These are phyloP conservation scores for Lachancea thermotolerans DNA, from an alignment of 805 yeast genomes.

Conservation along the genomic window DNA sequence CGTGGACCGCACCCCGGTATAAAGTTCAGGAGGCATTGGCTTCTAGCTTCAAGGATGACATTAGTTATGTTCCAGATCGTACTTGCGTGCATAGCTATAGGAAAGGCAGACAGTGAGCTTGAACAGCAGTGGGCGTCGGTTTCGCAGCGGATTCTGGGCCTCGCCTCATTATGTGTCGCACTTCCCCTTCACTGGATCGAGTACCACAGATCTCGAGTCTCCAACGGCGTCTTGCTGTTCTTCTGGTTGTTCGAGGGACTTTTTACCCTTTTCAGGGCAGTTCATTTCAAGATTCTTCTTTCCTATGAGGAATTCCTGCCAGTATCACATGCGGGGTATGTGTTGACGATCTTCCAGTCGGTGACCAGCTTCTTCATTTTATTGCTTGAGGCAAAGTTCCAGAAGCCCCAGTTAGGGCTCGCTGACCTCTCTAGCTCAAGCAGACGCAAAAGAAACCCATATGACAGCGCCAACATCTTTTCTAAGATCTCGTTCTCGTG, in stretches of 20 bases:
- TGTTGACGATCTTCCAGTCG: slow-evolving; percentile 30
- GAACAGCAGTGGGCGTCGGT: slow-evolving; percentile 17
- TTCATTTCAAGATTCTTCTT: slow-evolving; percentile 34
- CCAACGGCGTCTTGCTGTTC: slow-evolving; percentile 61
- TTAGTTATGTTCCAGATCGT: slow-evolving; percentile 30
- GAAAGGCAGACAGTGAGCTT: slow-evolving; percentile 13
- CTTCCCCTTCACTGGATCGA: slow-evolving; percentile 62
- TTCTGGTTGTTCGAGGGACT: slow-evolving; percentile 64
- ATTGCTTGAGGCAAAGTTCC: slow-evolving; percentile 35
- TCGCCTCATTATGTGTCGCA: slow-evolving; percentile 42
- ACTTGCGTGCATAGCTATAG: slow-evolving; percentile 19
- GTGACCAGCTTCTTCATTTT: slow-evolving; percentile 30
- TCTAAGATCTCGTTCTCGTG: slow-evolving; percentile 77
- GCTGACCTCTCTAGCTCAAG: slow-evolving; percentile 32
- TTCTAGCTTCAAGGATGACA: slow-evolving; percentile 29
- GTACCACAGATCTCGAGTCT: slow-evolving; percentile 54
- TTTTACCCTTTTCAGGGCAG: slow-evolving; percentile 40
- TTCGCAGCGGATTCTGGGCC: slow-evolving; percentile 23
- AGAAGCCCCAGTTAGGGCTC: slow-evolving; percentile 36
- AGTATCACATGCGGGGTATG: slow-evolving; percentile 20
- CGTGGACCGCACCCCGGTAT: slow-evolving; percentile 21
- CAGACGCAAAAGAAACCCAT: slow-evolving; percentile 32
- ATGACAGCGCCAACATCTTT: slow-evolving; percentile 51
- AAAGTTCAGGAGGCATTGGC: slow-evolving; percentile 37
- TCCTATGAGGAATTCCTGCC: slow-evolving; percentile 24